These are phyloP conservation scores for Posidonia australis DNA, from an alignment of 106 monocot species.

Conservation along the genomic window DNA sequence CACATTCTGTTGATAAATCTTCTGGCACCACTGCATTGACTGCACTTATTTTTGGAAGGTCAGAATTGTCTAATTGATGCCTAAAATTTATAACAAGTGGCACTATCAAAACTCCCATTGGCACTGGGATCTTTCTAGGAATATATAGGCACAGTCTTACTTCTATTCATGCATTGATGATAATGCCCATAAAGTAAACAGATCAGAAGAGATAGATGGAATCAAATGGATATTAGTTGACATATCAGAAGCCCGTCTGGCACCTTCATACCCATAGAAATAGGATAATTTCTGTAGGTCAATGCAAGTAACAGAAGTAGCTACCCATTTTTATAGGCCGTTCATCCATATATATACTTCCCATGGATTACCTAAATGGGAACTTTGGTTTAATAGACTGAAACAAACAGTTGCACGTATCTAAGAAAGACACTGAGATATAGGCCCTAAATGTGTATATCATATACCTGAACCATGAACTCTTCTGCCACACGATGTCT, in stretches of 20 bases:
- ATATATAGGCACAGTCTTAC: not conserved
- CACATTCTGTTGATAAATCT: conserved; percentile 39
- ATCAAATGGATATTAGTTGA: too few relatives aligned
- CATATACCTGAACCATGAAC: too few relatives aligned
- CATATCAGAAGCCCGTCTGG: too few relatives aligned
- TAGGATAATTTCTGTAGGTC: not conserved
- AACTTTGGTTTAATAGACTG: not conserved
- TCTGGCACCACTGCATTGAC: conserved; percentile 67
- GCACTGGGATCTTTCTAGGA: not conserved
- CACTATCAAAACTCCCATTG: not conserved
- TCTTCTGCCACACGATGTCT: too few relatives aligned
- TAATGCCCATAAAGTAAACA: not conserved
- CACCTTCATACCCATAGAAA: not conserved
- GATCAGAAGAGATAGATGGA: too few relatives aligned
- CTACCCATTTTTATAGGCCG: not conserved
- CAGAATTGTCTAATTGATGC: not conserved
- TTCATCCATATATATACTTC: too few relatives aligned
- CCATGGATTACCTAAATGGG: too few relatives aligned
- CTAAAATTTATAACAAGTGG: not conserved
- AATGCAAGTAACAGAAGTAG: not conserved
- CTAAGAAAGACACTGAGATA: not conserved
- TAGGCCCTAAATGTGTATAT: not conserved
- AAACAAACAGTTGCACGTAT: not conserved
- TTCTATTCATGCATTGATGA: not conserved
- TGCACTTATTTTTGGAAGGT: conserved; percentile 58